Evolutionary conservation across 805 yeast genomes (phyloP).

Genomic region (Lachancea quebecensis): DNA sequence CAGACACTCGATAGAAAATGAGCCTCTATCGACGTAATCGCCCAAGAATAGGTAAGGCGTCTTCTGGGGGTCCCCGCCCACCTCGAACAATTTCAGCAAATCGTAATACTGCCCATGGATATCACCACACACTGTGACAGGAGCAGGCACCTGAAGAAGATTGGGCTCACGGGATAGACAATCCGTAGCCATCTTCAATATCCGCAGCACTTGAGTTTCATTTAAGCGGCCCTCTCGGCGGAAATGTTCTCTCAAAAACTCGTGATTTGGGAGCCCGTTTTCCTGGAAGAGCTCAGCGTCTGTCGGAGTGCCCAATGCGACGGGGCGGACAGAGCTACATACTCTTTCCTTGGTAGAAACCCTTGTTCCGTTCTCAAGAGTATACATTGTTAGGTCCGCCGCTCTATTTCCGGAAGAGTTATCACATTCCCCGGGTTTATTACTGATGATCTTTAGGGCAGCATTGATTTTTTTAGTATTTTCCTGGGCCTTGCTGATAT

Average conservation of each 20-base stretch:
- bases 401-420: neutral
- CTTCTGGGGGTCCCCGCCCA: constrained; percentile 79
- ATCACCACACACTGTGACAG: constrained; percentile 94
- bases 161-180: constrained; percentile 69
- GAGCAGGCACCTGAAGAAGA: constrained; percentile 75
- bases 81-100: constrained; percentile 82
- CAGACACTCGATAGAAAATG: constrained; percentile 77
- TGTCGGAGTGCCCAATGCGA: constrained; percentile 56
- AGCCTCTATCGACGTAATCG: constrained; percentile 93
- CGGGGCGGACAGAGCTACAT: constrained; percentile 51
- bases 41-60: constrained; percentile 82
- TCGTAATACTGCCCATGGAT: constrained; percentile 95
- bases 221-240: constrained; percentile 72
- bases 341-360: constrained; percentile 47
- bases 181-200: constrained; percentile 57
- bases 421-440: constrained; percentile 29
- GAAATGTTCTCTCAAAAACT: constrained; percentile 67
- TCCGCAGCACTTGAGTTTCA: constrained; percentile 61
- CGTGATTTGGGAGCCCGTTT: constrained; percentile 65
- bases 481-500: constrained; percentile 32
- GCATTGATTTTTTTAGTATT: constrained; percentile 55
- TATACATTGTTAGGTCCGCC: constrained; percentile 35
- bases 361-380: constrained; percentile 44
- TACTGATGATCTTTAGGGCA: constrained; percentile 54
- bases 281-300: constrained; percentile 60